Conservation (phyloP, 2,329 filamentous ascomycete species). For the Dryadomyces sulphureus region DNA sequence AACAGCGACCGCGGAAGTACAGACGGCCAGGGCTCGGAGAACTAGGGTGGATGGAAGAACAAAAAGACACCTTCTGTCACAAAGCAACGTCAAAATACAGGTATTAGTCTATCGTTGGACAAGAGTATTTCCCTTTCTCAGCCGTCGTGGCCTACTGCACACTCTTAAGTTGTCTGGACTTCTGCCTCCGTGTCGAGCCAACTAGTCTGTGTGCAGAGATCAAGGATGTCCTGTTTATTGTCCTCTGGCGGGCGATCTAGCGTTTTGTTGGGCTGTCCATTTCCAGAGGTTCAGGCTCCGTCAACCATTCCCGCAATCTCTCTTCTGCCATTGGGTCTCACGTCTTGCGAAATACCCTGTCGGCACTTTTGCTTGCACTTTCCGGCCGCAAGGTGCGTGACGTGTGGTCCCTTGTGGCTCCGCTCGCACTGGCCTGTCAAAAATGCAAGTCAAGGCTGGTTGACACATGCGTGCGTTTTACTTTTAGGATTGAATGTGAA, state of each 20-base stretch:
- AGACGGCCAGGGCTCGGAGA: background rate
- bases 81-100: no score
- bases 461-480: no score
- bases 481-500: no score
- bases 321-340: background rate
- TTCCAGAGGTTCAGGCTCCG: slow-evolving; percentile 16
- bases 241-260: slow-evolving; percentile 22
- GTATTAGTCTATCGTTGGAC: no score
- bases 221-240: slow-evolving; percentile 19
- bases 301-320: slow-evolving; percentile 13
- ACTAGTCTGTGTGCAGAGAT: slow-evolving; percentile 97
- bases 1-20: background rate
- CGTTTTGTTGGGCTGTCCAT: slow-evolving; percentile 34
- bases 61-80: no score
- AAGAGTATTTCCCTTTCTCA: background rate
- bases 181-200: slow-evolving; percentile 66
- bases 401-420: background rate
- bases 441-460: slow-evolving; percentile 6
- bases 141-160: slow-evolving; percentile 39
- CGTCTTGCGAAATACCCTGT: slow-evolving; percentile 6
- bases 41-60: slow-evolving; percentile 9
- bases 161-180: slow-evolving; percentile 93
- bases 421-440: background rate
- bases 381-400: no score
- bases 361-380: slow-evolving; percentile 1